Evolutionary conservation across 2,329 filamentous ascomycete genomes (phyloP), one percentile per base, ranked within the genome.

Genomic region (Fusarium udum): DNA sequence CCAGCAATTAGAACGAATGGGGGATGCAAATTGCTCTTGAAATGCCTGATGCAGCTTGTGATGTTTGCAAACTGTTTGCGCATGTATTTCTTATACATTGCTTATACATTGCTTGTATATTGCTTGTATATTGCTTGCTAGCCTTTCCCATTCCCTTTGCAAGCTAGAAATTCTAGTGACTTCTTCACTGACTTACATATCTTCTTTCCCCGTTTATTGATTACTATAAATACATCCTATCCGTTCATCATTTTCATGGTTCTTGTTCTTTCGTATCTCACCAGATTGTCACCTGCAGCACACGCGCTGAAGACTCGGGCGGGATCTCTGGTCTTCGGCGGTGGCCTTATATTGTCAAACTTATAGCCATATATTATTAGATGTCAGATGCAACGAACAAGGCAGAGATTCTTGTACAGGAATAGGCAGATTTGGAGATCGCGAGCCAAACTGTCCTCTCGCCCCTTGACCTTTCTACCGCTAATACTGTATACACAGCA

Each of bases 21-120:
- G 20, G 20, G 2, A 31, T 42, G 0, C 1, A 7, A 10, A 28
- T 31, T 40, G 5, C 6, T 28, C 20, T 3, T 14, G 7, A 14
- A 28, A 40, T 40, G 15, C 18, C 13, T 3, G 16, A 36, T 3
- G 15, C 16, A 36, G 9, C 11, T 40, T 28, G 24, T 26, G 3
- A 18, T 22, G 3, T 55, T 28, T 28, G n/a, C 48, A 24, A 52
- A 20, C n/a, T 24, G 34, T 39, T 53, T 53, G 20, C 15, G 12
- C 9, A 18, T 6, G 5, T 42, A n/a, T n/a, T n/a, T n/a, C n/a
- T n/a, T n/a, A n/a, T n/a, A n/a, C n/a, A n/a, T n/a, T n/a, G n/a
- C n/a, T n/a, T n/a, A n/a, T n/a, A n/a, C n/a, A n/a, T n/a, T n/a
- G n/a, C n/a, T n/a, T n/a, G n/a, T n/a, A n/a, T n/a, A n/a, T n/a